Evolutionary conservation across 306 rosid species (phyloP), one percentile per base, ranked within the genome.

Genomic region (Pterocarpus macrocarpus): DNA sequence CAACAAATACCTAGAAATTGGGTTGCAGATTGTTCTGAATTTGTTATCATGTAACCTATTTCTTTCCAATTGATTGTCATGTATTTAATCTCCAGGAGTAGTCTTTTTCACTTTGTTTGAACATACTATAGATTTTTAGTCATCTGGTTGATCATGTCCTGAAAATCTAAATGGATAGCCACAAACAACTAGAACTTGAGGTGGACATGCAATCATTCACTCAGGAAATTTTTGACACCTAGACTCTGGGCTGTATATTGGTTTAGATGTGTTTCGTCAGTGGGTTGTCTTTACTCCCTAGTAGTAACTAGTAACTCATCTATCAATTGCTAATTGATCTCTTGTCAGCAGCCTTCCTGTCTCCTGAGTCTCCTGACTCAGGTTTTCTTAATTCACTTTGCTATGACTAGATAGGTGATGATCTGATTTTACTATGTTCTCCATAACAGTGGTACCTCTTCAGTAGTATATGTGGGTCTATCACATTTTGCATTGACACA

Each of bases 221-320:
- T 41, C 16, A 5, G 55, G 44, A 57, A 45, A 17, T 33, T 93
- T 65, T 81, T 53, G 61, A 36, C 14, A 14, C 50, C 52, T 39
- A 39, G 58, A 28, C 56, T 44, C 7, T 68, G 94, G 17, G 44
- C 64, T 71, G 38, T 64, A 43, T n/a, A 33, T 22, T 64, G 79
- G 79, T 64, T 80, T 62, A 8, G 28, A 15, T 64, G 99, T 93
- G 38, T 28, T 30, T 53, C 12, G 55, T 35, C 44, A 45, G 39
- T 56, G 76, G 30, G 44, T 74, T 22, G 28, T 16, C 55, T 43
- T 56, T 56, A 56, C 61, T 57, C 65, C 56, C 45, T 17, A 17
- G 28, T 15, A 12, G 4, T 9, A 45, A 14, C 9, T 53, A n/a
- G 22, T 34, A 44, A 41, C 28, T 22, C 28, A 22, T 65, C 41